phyloP scores from a whole-genome alignment of 306 rosid genomes.

The Trifolium pratense region DNA sequence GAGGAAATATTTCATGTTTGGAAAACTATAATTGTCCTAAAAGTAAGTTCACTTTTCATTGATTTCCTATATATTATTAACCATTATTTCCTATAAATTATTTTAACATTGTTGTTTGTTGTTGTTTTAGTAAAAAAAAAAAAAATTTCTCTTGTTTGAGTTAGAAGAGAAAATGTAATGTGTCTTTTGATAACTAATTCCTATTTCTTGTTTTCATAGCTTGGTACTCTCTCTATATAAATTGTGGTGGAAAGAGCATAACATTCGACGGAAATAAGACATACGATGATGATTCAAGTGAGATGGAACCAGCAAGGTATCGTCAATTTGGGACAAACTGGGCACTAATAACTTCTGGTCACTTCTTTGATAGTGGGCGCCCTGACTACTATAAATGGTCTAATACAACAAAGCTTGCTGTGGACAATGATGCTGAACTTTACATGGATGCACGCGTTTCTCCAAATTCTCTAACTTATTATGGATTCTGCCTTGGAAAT shows the following conservation, averaged over 20 bases:
- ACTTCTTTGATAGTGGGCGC: constrained; percentile 44
- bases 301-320: constrained; percentile 24
- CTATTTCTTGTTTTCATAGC: constrained; percentile 29
- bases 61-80: constrained; percentile 7
- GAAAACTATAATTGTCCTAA: constrained; percentile 37
- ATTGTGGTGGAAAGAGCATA: constrained; percentile 44
- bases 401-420: constrained; percentile 44
- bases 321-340: constrained; percentile 41
- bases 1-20: constrained; percentile 54
- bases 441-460: constrained; percentile 68
- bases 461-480: constrained; percentile 63
- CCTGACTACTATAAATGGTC: constrained; percentile 20
- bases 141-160: neutral
- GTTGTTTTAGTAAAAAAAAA: too few relatives aligned
- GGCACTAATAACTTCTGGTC: constrained; percentile 65
- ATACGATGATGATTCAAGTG: constrained; percentile 39
- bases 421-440: constrained; percentile 41
- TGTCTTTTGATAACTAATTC: neutral
- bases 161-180: neutral
- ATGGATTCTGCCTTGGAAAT: constrained; percentile 58
- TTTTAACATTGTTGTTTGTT: neutral
- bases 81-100: too few relatives aligned
- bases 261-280: constrained; percentile 11
- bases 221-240: constrained; percentile 44
- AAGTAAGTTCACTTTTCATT: constrained; percentile 45